phyloP scores from a whole-genome alignment of 2,329 filamentous ascomycete genomes.

The Tympanopsis confertula region DNA sequence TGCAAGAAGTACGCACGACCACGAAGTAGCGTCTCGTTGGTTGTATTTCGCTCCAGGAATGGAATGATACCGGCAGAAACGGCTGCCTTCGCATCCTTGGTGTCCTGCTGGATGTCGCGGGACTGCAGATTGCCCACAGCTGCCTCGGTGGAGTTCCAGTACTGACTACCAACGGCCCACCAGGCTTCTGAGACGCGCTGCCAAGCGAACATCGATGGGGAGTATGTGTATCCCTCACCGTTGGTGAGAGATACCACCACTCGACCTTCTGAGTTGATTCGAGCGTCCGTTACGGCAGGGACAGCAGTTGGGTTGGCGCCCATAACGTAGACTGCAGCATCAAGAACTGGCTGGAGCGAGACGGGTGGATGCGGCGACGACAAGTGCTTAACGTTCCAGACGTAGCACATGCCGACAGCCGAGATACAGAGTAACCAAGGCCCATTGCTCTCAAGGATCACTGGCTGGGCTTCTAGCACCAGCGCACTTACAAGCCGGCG shows the following conservation, averaged over 20 bases:
- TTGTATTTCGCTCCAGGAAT: slow-evolving; percentile 85
- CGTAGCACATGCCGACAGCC: slow-evolving; percentile 75
- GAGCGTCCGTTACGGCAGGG: slow-evolving; percentile 80
- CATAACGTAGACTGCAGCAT: slow-evolving; percentile 71
- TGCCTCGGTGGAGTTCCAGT: slow-evolving; percentile 96
- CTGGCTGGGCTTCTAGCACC: slow-evolving; percentile 80
- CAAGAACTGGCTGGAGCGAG: slow-evolving; percentile 77
- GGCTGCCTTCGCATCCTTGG: slow-evolving; percentile 37
- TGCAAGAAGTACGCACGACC: slow-evolving; percentile 86
- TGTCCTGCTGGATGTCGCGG: slow-evolving; percentile 47
- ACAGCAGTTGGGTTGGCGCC: slow-evolving; percentile 63
- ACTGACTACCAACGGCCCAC: slow-evolving; percentile 97
- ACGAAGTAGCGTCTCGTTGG: slow-evolving; percentile 80
- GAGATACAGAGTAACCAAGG: slow-evolving; percentile 86
- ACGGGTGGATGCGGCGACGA: slow-evolving; percentile 80
- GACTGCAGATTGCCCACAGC: slow-evolving; percentile 72
- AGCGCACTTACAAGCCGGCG: slow-evolving; percentile 75
- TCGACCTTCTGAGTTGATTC: slow-evolving; percentile 77
- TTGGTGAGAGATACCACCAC: slow-evolving; percentile 86
- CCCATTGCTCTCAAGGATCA: slow-evolving; percentile 81
- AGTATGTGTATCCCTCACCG: slow-evolving; percentile 88
- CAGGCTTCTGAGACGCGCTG: slow-evolving; percentile 91
- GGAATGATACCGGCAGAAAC: slow-evolving; percentile 89
- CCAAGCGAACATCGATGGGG: slow-evolving; percentile 76
- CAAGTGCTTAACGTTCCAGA: slow-evolving; percentile 83